Base-by-base conservation (phyloP, 805 yeast genomes). In the Yarrowia porcina region DNA sequence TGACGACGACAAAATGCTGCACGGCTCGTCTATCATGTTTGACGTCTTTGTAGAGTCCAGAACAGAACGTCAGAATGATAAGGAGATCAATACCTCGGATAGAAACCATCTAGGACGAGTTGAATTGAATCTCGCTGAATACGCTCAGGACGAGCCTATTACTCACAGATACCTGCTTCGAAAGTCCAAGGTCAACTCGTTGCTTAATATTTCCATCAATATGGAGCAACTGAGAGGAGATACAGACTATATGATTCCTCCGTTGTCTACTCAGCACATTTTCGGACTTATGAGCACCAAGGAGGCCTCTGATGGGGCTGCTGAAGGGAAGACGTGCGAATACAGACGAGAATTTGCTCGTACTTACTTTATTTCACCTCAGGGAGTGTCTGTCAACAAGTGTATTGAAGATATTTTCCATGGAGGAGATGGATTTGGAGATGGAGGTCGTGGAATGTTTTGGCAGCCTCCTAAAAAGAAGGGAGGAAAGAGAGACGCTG, bases 131-230 rank as follows among this genome's bases (percentile, higher is more conserved):
- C 71, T 92, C 42, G 75, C 93, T 0, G 96, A 90, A 68, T 90
- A 86, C 71, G 81, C 87, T 5, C 73, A 75, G 66, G 77, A 79
- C 32, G 79, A 80, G 61, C 79, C 83, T 3, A 73, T 80, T 4
- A 77, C 86, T 1, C 79, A 87, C 65, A 78, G 89, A 65, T 90
- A 88, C 68, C 75, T 93, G 45, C 76, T 93, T 36, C 86, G 86
- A 68, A 82, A 89, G 27, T 87, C 96, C 1, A 89, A 90, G 67
- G 84, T 93, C 18, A 93, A 93, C 72, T 86, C 96, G 2, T 87
- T 90, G n/a, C 73, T 88, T 39, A 85, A 81, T 56, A 67, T 90
- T 42, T 79, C 86, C 1, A 75, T 89, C n/a, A 76, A 77, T 5
- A 73, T 88, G 67, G 78, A 76, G 42, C 69, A 78, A 45, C 67